Evolutionary conservation across 208 protist species (phyloP).

Genomic region (Leptomonas pyrrhocoris): DNA sequence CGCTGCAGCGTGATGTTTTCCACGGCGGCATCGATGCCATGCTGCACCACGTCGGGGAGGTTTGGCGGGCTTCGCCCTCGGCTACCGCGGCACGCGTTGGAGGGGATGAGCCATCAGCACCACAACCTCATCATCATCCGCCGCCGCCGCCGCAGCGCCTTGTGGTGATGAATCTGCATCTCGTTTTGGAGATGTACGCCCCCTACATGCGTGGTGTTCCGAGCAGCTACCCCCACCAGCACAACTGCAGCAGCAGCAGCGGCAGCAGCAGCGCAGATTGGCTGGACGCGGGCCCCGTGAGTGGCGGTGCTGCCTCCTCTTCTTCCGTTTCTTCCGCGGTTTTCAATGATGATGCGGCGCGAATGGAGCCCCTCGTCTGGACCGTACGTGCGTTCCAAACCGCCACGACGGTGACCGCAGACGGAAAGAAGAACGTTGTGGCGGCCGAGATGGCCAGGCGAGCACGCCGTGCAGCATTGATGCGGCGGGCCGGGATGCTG

Average conservation of each 20-base stretch:
- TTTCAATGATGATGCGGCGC: background rate
- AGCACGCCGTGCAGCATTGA: slow-evolving; percentile 3
- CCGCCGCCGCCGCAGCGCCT: background rate
- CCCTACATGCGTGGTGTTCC: background rate
- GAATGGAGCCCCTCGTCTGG: background rate
- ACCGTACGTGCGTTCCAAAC: background rate
- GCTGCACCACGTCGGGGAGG: background rate
- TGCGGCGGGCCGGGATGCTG: slow-evolving; percentile 21
- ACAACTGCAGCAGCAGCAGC: background rate
- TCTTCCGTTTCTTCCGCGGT: background rate
- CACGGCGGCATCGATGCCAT: slow-evolving; percentile 12
- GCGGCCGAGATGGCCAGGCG: background rate
- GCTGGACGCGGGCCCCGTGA: background rate
- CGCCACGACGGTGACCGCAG: background rate
- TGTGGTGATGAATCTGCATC: background rate
- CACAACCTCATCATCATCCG: no score
- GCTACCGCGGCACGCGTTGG: no score
- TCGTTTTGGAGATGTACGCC: slow-evolving; percentile 8
- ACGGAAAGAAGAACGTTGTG: no score
- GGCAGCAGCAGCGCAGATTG: background rate
- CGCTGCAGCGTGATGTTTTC: background rate
- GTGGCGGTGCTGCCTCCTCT: background rate
- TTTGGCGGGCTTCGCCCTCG: background rate
- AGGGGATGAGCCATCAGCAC: background rate
- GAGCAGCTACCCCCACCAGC: background rate